Evolutionary conservation across 768 basidiomycete genomes (phyloP).

Genomic region (Tubosaeta sp.): DNA sequence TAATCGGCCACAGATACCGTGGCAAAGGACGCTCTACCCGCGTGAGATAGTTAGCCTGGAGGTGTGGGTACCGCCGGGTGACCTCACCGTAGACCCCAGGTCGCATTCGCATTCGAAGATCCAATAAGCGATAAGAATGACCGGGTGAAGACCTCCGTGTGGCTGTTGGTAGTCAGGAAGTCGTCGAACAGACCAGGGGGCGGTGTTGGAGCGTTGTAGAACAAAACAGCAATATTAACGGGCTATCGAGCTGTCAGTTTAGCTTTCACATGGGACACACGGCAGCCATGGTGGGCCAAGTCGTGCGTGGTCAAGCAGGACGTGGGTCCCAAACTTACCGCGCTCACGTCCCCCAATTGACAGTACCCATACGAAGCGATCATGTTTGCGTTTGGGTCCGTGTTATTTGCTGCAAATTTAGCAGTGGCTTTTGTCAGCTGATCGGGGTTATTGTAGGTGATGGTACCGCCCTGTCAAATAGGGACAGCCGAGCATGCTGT

Average conservation of each 20-base stretch:
- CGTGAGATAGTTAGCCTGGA: not conserved
- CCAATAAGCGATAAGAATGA: constrained; percentile 25
- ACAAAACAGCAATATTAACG: constrained; percentile 36
- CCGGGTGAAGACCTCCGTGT: constrained; percentile 15
- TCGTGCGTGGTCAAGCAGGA: constrained; percentile 1
- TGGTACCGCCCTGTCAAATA: constrained; percentile 43
- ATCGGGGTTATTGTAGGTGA: constrained; percentile 27
- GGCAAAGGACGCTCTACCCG: constrained; percentile 20
- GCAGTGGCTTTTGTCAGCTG: constrained; percentile 23
- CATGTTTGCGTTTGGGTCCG: constrained; percentile 30
- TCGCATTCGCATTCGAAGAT: constrained; percentile 15
- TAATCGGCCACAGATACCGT: constrained; percentile 23
- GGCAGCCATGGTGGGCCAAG: not conserved
- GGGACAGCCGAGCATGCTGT: constrained; percentile 4
- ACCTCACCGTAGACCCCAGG: constrained; percentile 22
- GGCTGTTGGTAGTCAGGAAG: constrained; percentile 23
- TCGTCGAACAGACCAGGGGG: constrained; percentile 25
- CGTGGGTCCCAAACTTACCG: constrained; percentile 27
- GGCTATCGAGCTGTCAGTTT: constrained; percentile 8
- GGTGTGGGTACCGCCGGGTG: not conserved
- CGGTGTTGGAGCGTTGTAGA: constrained; percentile 49
- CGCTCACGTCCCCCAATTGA: constrained; percentile 28
- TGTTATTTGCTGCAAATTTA: constrained; percentile 18
- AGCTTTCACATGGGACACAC: not conserved
- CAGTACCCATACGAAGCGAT: constrained; percentile 38